Percentiles rank a stretch among this genome's conserved stretches.
phyloP scores from a whole-genome alignment of 139 green algal genomes.

The Closterium sp. region DNA sequence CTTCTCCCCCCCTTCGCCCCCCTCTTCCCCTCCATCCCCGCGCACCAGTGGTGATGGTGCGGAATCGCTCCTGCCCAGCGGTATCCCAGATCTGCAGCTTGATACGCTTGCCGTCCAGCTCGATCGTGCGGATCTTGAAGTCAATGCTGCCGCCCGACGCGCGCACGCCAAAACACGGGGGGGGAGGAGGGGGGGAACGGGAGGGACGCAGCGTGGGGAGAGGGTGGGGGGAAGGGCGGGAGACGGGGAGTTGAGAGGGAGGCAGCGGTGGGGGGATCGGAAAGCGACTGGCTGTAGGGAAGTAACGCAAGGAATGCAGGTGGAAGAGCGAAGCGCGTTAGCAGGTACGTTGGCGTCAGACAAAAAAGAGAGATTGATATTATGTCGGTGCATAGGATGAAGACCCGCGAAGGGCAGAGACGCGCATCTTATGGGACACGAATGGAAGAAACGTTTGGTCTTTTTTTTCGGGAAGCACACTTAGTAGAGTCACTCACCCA shows the following conservation, averaged over 20 bases:
- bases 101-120: slow-evolving; percentile 87
- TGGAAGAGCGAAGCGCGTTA: no score
- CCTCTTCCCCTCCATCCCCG: not conserved
- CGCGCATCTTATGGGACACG: not conserved
- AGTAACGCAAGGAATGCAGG: no score
- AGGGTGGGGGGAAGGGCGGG: not conserved
- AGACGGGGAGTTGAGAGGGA: not conserved
- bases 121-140: slow-evolving; percentile 98
- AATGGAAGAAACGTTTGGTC: no score
- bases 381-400: not conserved
- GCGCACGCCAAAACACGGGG: not conserved
- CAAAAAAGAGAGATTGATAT: no score
- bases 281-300: no score
- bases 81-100: slow-evolving; percentile 99
- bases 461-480: no score
- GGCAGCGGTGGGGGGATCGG: no score
- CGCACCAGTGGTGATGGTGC: slow-evolving; percentile 60
- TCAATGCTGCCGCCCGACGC: slow-evolving; percentile 65
- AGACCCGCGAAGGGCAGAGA: not conserved
- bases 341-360: no score
- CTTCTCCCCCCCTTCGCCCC: no score
- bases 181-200: not conserved
- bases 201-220: not conserved
- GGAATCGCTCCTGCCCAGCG: slow-evolving; percentile 94
- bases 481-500: no score